A percentile compares a stretch with the other conserved stretches of the same genome.
phyloP scores from a whole-genome alignment of 495 filamentous ascomycete species.

The Penicillium egyptiacum region DNA sequence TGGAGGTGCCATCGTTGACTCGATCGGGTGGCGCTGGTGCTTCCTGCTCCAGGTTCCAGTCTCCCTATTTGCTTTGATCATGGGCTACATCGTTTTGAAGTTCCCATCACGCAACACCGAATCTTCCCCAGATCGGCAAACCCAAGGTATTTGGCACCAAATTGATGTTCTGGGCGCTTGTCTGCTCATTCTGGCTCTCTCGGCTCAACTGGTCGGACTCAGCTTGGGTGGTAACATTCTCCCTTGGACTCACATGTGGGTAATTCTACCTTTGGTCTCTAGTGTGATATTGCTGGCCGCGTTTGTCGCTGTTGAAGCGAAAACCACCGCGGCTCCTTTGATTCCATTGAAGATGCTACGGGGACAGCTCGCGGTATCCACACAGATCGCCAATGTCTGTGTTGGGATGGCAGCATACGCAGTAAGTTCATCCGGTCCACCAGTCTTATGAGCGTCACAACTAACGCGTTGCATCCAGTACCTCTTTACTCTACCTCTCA shows the following conservation, averaged over 20 bases:
- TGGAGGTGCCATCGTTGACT: conserved; percentile 64
- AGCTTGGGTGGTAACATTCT: conserved; percentile 64
- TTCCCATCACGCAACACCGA: conserved; percentile 32
- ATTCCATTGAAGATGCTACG: conserved; percentile 59
- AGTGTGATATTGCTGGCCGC: conserved; percentile 50
- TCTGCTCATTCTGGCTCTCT: conserved; percentile 57
- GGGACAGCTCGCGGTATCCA: conserved; percentile 52
- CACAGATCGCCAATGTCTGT: conserved; percentile 60
- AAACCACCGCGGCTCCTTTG: conserved; percentile 58
- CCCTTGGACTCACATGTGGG: conserved; percentile 57
- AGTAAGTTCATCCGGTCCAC: conserved; percentile 37
- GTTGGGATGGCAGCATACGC: conserved; percentile 63
- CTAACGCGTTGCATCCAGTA: conserved; percentile 42
- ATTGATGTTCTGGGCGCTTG: conserved; percentile 58
- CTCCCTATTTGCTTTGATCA: conserved; percentile 51
- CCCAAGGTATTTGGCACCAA: conserved; percentile 49
- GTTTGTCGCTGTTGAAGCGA: conserved; percentile 57
- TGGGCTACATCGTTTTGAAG: conserved; percentile 55
- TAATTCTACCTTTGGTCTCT: conserved; percentile 50
- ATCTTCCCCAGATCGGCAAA: conserved; percentile 19
- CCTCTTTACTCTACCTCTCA: conserved; percentile 63
- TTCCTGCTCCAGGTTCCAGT: conserved; percentile 49
- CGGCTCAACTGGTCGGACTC: conserved; percentile 56
- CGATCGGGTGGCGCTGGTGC: conserved; percentile 68
- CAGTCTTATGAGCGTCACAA: neutral